A percentile compares a stretch with the other conserved stretches of the same genome.
These are phyloP conservation scores for Solanum etuberosum DNA, from an alignment of 257 asterid genomes.

Conservation along the genomic window DNA sequence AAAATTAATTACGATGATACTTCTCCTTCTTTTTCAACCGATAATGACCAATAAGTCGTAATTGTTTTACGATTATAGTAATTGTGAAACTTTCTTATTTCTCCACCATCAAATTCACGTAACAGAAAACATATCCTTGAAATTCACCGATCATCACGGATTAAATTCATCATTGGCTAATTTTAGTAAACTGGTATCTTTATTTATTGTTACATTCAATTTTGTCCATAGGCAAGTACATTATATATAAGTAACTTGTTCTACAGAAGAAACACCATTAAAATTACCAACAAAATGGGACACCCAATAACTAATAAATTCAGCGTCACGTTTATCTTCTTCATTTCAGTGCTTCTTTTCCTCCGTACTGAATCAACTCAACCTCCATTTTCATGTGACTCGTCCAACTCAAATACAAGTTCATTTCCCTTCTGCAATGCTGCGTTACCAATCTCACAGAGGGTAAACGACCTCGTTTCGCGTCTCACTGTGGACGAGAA, in stretches of 20 bases:
- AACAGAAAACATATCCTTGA: neutral
- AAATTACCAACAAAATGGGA: neutral
- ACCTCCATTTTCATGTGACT: constrained; percentile 56
- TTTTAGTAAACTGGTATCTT: neutral
- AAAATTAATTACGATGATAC: no score
- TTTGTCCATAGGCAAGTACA: no score
- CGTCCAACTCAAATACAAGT: constrained; percentile 24
- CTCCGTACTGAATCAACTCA: neutral
- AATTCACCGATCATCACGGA: neutral
- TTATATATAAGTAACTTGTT: neutral
- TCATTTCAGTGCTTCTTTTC: neutral
- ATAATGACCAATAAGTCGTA: neutral
- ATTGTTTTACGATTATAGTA: neutral
- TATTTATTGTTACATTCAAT: neutral
- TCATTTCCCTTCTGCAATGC: constrained; percentile 43
- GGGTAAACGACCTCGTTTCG: constrained; percentile 44
- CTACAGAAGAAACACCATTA: neutral
- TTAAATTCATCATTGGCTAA: neutral
- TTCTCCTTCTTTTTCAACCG: neutral
- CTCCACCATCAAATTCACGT: no score
- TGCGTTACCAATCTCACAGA: constrained; percentile 7
- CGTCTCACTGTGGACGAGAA: constrained; percentile 60
- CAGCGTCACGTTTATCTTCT: neutral
- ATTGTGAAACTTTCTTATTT: no score
- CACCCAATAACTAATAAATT: neutral